Evolutionary conservation across 257 asterid species (phyloP).

Genomic region (Capsicum chinense): DNA sequence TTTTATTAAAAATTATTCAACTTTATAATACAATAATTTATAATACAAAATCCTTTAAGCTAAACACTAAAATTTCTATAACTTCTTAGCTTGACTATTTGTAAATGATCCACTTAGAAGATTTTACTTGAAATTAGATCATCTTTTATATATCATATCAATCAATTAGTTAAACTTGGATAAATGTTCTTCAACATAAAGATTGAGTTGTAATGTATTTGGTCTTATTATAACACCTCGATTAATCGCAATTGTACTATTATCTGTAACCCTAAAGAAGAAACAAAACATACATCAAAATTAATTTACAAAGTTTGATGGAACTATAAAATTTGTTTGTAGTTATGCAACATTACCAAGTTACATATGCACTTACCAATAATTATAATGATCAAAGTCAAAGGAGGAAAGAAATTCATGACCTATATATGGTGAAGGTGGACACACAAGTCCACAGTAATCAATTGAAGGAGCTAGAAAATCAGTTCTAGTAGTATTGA

Average conservation of each 20-base stretch:
- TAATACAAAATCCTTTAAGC: not conserved
- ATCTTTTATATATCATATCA: too few species aligned
- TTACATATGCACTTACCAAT: not conserved
- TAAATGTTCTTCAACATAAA: not conserved
- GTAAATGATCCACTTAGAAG: not conserved
- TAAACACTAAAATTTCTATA: not conserved
- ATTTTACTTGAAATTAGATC: too few species aligned
- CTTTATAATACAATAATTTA: too few species aligned
- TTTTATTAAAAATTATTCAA: too few species aligned
- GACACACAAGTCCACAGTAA: constrained; percentile 27
- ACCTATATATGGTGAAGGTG: constrained; percentile 38
- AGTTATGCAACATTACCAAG: not conserved
- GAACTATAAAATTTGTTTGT: not conserved
- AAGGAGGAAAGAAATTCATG: constrained; percentile 31
- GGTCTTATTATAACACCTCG: not conserved
- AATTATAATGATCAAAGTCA: constrained; percentile 22
- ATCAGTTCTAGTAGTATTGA: not conserved
- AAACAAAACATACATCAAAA: not conserved
- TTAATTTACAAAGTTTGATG: not conserved
- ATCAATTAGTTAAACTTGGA: not conserved
- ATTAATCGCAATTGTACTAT: not conserved
- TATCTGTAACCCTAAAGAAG: not conserved
- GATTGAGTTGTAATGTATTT: not conserved
- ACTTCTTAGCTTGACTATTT: not conserved
- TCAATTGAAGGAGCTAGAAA: constrained; percentile 14